Evolutionary conservation across 148 eudicot species (phyloP), one percentile per base, ranked within the genome.

Genomic region (Selenicereus undatus): DNA sequence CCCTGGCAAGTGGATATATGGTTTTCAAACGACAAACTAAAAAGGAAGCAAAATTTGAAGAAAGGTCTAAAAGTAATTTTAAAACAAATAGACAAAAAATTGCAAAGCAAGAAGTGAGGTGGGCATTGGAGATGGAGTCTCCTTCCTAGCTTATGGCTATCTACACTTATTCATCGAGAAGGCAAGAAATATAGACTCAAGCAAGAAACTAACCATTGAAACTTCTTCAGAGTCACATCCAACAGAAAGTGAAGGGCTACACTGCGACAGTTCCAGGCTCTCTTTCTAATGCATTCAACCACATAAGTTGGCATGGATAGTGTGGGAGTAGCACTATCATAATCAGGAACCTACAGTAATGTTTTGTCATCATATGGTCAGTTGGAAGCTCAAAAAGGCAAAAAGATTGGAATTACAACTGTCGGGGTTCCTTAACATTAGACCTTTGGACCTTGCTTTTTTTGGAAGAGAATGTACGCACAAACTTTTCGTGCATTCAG

Each of bases 391-490:
- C 69, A 81, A 76, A 71, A 48, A 29, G n/a, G 24, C 24, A 71
- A 71, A 39, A 0, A 2, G 30, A 79, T 8, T 54, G 71, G 8
- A 32, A 24, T 13, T 16, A 6, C 5, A 24, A 56, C 36, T 13
- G 7, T 50, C n/a, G 30, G n/a, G 65, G 29, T 6, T 64, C 21
- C 82, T 82, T 82, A 87, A 87, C 82, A 77, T 78, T 71, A 80
- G 50, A 45, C 62, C 73, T 52, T 36, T 68, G 75, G 88, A 83
- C 86, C 91, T 87, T 74, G 95, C 91, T 85, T 80, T 89, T 83
- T 85, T 93, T 69, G 95, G 88, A 36, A 93, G 84, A 52, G 91
- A 90, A 36, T 93, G 90, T 82, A 91, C 82, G 81, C 97, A 93
- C 70, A 93, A 79, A 93, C 93, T 88, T 91, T 90, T 74, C 95